Evolutionary conservation across 176 grass and related monocot genomes (phyloP), one percentile per base, ranked within the genome.

Genomic region (Ampelocalamus luodianensis): DNA sequence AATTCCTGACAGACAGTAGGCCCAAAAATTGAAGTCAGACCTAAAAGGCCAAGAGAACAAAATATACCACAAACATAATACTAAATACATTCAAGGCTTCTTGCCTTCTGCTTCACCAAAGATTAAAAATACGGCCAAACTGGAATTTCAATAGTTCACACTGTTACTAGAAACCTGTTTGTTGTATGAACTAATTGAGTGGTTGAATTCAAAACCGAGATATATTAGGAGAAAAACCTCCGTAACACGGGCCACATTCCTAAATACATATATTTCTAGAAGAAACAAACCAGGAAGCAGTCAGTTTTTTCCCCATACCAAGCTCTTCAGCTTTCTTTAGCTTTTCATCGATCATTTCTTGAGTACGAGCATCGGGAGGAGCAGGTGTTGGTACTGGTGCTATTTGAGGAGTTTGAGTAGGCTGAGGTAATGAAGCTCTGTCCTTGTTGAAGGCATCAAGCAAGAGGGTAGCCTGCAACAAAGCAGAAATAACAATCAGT

Each of bases 281-380:
- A 62, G 26, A 78, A 59, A 45, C 22, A 66, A 77, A 5, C 32
- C 4, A 66, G 22, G 13, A 50, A 68, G 42, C 32, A 18, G 15
- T 74, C 17, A 16, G 14, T 8, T 60, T 40, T 58, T 8, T 50
- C 26, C 80, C 53, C 80, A 79, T 90, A 98, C 96, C 96, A 66
- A 98, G 96, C 70, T 93, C 91, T 90, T 98, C 93, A 67, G 96
- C 93, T 83, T 94, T 98, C 70, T 85, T 95, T 53, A 98, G 83
- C 79, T 98, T 98, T 84, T 98, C 96, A 90, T 98, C 93, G 42
- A 96, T 98, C 86, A 98, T 88, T 88, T 98, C 93, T 77, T 98
- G 93, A 83, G 96, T 98, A 85, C 89, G 90, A 68, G 96, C 89
- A 76, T 92, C 90, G 3, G 91, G 88, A 78, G 88, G 89, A 59